Evolutionary conservation across 2,329 filamentous ascomycete genomes (phyloP), one percentile per base, ranked within the genome.

Genomic region (Ophiostoma tasmaniense): DNA sequence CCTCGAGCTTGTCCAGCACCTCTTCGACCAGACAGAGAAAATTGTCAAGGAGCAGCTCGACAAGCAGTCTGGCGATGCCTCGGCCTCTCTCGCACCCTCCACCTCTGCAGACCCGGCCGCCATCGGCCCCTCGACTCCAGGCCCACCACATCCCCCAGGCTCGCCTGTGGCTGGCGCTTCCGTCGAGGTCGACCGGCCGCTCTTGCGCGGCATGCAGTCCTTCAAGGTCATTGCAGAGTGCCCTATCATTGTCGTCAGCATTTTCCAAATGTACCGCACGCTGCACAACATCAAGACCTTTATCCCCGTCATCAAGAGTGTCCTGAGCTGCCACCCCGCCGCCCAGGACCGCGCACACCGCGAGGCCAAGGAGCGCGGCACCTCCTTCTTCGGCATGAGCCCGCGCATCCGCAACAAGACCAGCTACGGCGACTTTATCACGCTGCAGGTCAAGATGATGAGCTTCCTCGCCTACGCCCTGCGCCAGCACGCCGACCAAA

Each of bases 171-270:
- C 93, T 7, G 89, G 91, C 2, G 90, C 92, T 0, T 87, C 91
- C 2, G 85, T 89, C 22, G 95, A 98, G 72, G 85, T 97, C 66
- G 92, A 81, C 83, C 88, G 93, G 70, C 90, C 92, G 66, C 80
- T 99, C 42, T 82, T 93, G 68, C 96, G 92, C 79, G 95, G 95
- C 37, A 97, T 97, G 92, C 92, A 97, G 77, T 99, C 95, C 0
- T 99, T 99, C 85, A 99, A 98, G 78, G 94, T 99, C 30, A 85
- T 99, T 4, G 93, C 94, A 1, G 95, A 99, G 78, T 99, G 95
- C 74, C 95, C 95, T 0, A 99, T 99, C 67, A 98, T 99, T 55
- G 95, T 99, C 3, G 95, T 99, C 0, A 98, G 94, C 3, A 92
- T 99, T 73, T 98, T 99, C 77, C 95, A 99, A 79, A 90, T 94